Evolutionary conservation across 176 grass and related monocot species (phyloP).

Genomic region (Zizania latifolia): DNA sequence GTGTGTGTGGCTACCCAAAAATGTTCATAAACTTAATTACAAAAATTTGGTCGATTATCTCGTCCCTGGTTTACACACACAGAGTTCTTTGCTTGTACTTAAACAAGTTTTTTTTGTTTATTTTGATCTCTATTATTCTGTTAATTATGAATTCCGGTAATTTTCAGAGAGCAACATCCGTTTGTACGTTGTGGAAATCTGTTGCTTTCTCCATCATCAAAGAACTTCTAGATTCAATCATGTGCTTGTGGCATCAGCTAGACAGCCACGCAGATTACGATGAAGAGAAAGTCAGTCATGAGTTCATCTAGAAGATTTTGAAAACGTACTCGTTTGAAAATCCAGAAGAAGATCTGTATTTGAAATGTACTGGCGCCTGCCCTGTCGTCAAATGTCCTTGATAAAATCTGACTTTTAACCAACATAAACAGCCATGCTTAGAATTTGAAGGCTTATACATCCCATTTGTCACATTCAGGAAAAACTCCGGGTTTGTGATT

Average conservation of each 20-base stretch:
- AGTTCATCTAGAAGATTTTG: slow-evolving; percentile 27
- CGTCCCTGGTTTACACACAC: too few species aligned
- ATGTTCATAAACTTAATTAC: too few species aligned
- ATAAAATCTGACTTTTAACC: neutral
- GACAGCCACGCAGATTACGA: neutral
- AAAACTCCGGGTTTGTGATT: neutral
- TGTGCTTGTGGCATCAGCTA: slow-evolving; percentile 5
- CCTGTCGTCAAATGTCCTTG: neutral
- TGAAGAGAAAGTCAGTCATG: slow-evolving; percentile 27
- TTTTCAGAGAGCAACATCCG: too few species aligned
- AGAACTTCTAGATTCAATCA: slow-evolving; percentile 2
- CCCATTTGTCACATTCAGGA: neutral
- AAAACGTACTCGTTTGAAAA: neutral
- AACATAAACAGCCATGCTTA: neutral
- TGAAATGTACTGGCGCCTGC: neutral
- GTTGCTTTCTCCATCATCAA: neutral
- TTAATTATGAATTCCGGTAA: too few species aligned
- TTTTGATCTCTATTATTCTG: too few species aligned
- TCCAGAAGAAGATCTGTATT: slow-evolving; percentile 35
- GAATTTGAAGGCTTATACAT: neutral
- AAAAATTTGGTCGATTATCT: too few species aligned
- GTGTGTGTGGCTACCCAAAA: too few species aligned
- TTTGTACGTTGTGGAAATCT: neutral
- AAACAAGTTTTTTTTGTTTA: too few species aligned
- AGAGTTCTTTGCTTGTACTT: too few species aligned